Base-by-base conservation (phyloP, 116 monocot genomes). In the Iris pallida region DNA sequence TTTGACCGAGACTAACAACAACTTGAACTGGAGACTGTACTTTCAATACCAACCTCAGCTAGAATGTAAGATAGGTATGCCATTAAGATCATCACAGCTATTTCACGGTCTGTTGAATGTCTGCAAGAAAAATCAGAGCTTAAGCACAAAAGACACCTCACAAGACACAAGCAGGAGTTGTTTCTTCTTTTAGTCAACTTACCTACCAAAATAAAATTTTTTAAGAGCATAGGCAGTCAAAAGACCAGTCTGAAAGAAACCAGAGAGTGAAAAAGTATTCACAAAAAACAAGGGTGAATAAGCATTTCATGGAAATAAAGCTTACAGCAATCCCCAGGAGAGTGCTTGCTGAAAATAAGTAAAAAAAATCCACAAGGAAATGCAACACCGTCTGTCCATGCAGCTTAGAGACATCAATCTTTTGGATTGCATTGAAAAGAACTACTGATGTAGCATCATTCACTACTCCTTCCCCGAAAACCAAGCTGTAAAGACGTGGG, bases 381-480 rank as follows among this genome's bases (percentile, higher is more conserved):
- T 47, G 67, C 16, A 83, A 17, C 14, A 48, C 74, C 20, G 68
- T 65, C 74, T 78, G 47, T 16, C 90, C 79, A 44, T 76, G 66
- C 8, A 90, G n/a, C 57, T 70, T 83, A 61, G 83, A 83, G 52
- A 81, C 71, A 62, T 79, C 73, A 9, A 86, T 57, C 61, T 90
- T 81, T 47, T 76, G 66, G 53, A 88, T 79, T 47, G 79, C 64
- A 66, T 81, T 79, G 64, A 85, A 92, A 71, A 88, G 67, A 20
- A 88, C 88, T 16, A 88, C 74, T 12, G 85, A 63, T 54, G 82
- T 85, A 58, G 90, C 90, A 79, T 86, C 90, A 74, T 86, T 90
- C 44, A 90, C 84, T 10, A 90, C 87, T 70, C 90, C 90, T 82
- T 87, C 90, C 47, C 90, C 90, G 71, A 90, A 90, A 54, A 90